These are phyloP conservation scores for Pseudogymnoascus sp. DNA, from an alignment of 2,329 filamentous ascomycete genomes.

Conservation along the genomic window DNA sequence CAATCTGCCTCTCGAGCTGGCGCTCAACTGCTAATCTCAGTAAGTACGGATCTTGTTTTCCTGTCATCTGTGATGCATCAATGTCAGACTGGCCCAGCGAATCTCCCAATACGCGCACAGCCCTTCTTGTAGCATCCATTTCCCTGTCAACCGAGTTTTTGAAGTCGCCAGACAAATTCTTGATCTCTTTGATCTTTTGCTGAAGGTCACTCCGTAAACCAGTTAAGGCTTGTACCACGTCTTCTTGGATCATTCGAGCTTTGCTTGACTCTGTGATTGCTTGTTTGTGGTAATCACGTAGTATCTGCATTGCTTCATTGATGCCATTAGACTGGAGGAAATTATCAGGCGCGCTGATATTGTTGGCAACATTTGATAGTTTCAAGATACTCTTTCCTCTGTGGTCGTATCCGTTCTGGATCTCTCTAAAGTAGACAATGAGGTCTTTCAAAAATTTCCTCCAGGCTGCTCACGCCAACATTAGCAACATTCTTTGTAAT, in stretches of 20 bases:
- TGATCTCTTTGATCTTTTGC: slow-evolving; percentile 98
- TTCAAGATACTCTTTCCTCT: slow-evolving; percentile 75
- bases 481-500: slow-evolving; percentile 11
- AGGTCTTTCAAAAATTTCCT: slow-evolving; percentile 90
- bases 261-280: slow-evolving; percentile 75
- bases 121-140: slow-evolving; percentile 73
- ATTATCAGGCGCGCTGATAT: slow-evolving; percentile 61
- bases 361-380: slow-evolving; percentile 75
- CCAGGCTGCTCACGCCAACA: slow-evolving; percentile 56
- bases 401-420: slow-evolving; percentile 81
- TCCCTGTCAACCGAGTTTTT: slow-evolving; percentile 96
- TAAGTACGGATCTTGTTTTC: slow-evolving; percentile 88
- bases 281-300: slow-evolving; percentile 75
- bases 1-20: slow-evolving; percentile 83
- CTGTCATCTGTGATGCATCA: slow-evolving; percentile 64
- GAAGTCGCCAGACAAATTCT: slow-evolving; percentile 85
- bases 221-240: slow-evolving; percentile 80
- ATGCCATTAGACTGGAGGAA: slow-evolving; percentile 80
- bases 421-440: slow-evolving; percentile 86
- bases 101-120: slow-evolving; percentile 74
- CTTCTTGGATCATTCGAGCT: slow-evolving; percentile 79
- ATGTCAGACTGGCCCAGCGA: slow-evolving; percentile 69
- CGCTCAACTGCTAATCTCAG: slow-evolving; percentile 77
- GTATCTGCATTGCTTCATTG: slow-evolving; percentile 72
- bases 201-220: slow-evolving; percentile 80